phyloP scores from a whole-genome alignment of 352 stramenopile genomes.

The Pythium folliculosum region DNA sequence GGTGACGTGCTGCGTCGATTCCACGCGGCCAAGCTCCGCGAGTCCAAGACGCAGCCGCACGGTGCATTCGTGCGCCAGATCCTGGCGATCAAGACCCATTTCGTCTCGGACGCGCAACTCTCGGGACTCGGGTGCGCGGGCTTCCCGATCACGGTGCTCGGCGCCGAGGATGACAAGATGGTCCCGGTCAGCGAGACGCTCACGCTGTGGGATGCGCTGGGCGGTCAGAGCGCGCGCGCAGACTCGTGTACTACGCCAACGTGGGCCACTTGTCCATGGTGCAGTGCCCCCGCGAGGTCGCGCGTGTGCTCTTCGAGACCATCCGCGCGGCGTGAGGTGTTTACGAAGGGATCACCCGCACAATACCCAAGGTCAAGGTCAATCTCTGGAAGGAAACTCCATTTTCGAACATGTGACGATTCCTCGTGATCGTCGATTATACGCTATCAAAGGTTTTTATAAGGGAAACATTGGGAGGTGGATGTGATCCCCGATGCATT shows the following conservation, averaged over 20 bases:
- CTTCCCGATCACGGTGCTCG: not conserved
- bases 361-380: too few species aligned
- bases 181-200: not conserved
- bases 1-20: conserved; percentile 1
- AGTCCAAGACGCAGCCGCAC: not conserved
- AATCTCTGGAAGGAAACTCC: too few species aligned
- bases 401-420: too few species aligned
- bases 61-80: not conserved
- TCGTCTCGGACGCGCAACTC: conserved; percentile 4
- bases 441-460: too few species aligned
- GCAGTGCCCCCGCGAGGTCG: conserved; percentile 5
- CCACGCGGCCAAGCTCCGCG: not conserved
- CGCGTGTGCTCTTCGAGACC: not conserved
- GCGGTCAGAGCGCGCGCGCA: not conserved
- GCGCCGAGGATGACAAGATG: not conserved
- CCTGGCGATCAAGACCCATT: not conserved
- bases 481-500: too few species aligned
- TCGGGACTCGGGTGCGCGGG: not conserved
- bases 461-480: too few species aligned
- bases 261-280: not conserved
- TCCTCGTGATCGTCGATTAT: too few species aligned
- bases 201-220: not conserved
- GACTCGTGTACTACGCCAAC: not conserved
- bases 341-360: too few species aligned
- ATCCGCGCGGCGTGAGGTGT: too few species aligned